phyloP scores from a whole-genome alignment of 2,329 filamentous ascomycete genomes.

The Chrysosporium queenslandicum region DNA sequence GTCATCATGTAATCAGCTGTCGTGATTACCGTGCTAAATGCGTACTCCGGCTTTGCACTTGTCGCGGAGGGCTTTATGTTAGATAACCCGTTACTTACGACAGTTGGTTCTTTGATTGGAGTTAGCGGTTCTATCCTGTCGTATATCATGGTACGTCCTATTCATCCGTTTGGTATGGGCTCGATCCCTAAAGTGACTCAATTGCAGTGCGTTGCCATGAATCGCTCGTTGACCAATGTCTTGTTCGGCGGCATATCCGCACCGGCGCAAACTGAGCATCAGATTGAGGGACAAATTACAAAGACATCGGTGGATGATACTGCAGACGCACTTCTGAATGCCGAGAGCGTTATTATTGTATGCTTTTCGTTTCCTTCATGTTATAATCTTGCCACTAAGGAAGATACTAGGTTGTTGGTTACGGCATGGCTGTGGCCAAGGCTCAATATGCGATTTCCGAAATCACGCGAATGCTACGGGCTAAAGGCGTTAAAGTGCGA shows the following conservation, averaged over 20 bases:
- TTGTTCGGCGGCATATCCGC: constrained; percentile 72
- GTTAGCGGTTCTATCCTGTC: constrained; percentile 82
- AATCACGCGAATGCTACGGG: constrained; percentile 63
- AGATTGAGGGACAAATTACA: constrained; percentile 70
- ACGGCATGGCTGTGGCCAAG: constrained; percentile 90
- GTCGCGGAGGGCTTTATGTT: constrained; percentile 90
- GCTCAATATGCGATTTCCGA: constrained; percentile 84
- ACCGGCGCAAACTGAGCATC: constrained; percentile 55
- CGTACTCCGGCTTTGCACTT: constrained; percentile 81
- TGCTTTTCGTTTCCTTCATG: constrained; percentile 10
- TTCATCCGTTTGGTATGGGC: neutral
- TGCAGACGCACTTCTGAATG: constrained; percentile 61
- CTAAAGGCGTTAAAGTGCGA: constrained; percentile 67
- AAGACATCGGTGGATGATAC: constrained; percentile 72
- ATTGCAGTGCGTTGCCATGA: constrained; percentile 72
- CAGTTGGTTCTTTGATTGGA: constrained; percentile 76
- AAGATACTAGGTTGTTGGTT: constrained; percentile 55
- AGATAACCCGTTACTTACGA: constrained; percentile 73
- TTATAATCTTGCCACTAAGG: constrained; percentile 3
- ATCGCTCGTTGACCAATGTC: constrained; percentile 77
- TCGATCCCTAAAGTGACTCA: neutral
- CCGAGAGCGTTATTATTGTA: constrained; percentile 75
- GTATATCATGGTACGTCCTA: constrained; percentile 54
- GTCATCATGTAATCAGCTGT: constrained; percentile 43
- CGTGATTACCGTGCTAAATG: constrained; percentile 81